phyloP scores from a whole-genome alignment of 768 basidiomycete species.

The Boletus vinaceobasis region DNA sequence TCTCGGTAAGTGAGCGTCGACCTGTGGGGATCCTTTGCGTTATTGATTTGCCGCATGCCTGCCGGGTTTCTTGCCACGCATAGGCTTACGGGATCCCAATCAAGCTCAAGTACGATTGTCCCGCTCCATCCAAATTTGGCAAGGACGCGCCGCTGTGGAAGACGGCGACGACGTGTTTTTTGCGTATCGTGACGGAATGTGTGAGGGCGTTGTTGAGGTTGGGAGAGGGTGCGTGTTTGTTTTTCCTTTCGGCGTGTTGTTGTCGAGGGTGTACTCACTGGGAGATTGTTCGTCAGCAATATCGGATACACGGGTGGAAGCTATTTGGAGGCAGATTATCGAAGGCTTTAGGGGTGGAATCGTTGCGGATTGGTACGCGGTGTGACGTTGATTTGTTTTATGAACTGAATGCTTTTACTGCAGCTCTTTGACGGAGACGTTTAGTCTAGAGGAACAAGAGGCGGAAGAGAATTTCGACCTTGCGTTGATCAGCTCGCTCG shows the following conservation, averaged over 20 bases:
- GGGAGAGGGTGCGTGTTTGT: slow-evolving; percentile 43
- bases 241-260: neutral
- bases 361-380: slow-evolving; percentile 74
- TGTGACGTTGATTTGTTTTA: neutral
- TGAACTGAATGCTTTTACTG: neutral
- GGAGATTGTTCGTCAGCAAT: slow-evolving; percentile 39
- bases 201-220: slow-evolving; percentile 48
- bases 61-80: too few relatives aligned
- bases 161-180: slow-evolving; percentile 80
- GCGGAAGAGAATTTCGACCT: slow-evolving; percentile 84
- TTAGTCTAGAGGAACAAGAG: slow-evolving; percentile 63
- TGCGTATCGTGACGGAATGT: slow-evolving; percentile 70
- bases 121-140: slow-evolving; percentile 81
- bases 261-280: neutral
- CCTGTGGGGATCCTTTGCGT: neutral
- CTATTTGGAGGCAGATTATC: slow-evolving; percentile 81
- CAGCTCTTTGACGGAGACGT: slow-evolving; percentile 57
- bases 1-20: slow-evolving; percentile 53
- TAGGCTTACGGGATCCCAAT: slow-evolving; percentile 89
- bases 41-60: neutral
- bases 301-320: slow-evolving; percentile 62
- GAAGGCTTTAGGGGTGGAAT: slow-evolving; percentile 81
- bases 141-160: slow-evolving; percentile 92
- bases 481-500: slow-evolving; percentile 71
- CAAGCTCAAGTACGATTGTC: slow-evolving; percentile 94